phyloP scores from a whole-genome alignment of 805 yeast genomes.

The Grigorovia transvaalensis region DNA sequence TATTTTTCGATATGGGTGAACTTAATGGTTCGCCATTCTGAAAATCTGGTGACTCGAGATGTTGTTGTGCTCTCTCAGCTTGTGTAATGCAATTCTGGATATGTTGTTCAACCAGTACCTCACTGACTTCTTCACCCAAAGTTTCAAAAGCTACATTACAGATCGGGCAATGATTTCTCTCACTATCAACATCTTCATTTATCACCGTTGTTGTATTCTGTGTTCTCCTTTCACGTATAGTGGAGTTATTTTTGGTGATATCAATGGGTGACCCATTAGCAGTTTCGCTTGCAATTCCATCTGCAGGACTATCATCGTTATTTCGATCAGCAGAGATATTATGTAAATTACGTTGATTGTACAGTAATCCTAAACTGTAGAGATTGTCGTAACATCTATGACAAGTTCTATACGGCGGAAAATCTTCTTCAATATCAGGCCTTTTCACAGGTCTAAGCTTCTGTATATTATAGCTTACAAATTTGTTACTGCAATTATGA shows the following conservation, averaged over 20 bases:
- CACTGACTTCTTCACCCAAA: conserved; percentile 6
- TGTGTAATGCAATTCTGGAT: conserved; percentile 54
- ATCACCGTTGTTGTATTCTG: neutral
- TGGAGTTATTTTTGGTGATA: neutral
- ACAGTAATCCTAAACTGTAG: conserved; percentile 12
- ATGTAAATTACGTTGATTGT: conserved; percentile 7
- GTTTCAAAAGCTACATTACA: conserved; percentile 17
- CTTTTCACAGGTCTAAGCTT: conserved; percentile 21
- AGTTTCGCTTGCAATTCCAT: neutral
- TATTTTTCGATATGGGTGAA: conserved; percentile 32
- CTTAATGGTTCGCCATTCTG: conserved; percentile 5
- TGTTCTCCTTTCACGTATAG: neutral
- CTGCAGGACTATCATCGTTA: neutral
- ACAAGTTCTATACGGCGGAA: conserved; percentile 7
- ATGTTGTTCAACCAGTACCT: conserved; percentile 45
- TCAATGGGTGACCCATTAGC: conserved; percentile 1
- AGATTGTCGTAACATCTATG: conserved; percentile 28
- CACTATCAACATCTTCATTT: conserved; percentile 3
- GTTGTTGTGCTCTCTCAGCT: conserved; percentile 39
- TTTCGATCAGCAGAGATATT: conserved; percentile 1
- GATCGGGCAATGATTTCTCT: conserved; percentile 30
- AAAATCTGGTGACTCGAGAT: conserved; percentile 26
- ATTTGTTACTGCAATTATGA: conserved; percentile 24
- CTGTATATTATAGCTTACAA: conserved; percentile 19
- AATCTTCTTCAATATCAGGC: conserved; percentile 7